Conservation (phyloP, 345 rosid genomes). For the Stellera chamaejasme region DNA sequence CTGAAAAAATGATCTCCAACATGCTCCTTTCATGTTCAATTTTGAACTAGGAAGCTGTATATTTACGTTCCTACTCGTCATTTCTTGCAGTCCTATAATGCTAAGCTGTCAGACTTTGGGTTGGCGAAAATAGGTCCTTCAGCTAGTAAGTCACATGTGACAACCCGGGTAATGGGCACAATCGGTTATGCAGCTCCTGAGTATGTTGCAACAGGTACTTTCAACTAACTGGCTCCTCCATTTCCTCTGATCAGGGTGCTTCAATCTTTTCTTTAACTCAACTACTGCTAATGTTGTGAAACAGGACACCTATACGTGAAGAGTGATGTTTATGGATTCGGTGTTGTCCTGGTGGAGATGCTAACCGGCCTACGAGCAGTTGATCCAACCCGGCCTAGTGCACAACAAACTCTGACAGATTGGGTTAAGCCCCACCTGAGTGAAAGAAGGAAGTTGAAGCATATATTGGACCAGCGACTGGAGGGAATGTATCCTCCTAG, state of each 20-base stretch:
- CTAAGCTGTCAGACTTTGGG: conserved; percentile 86
- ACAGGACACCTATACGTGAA: conserved; percentile 88
- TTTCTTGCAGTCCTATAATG: conserved; percentile 51
- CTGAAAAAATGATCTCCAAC: too few relatives aligned
- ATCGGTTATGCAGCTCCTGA: conserved; percentile 89
- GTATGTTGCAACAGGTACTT: conserved; percentile 73
- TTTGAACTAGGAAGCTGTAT: neutral
- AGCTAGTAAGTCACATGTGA: conserved; percentile 80
- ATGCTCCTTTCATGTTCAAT: neutral
- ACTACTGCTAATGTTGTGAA: conserved; percentile 2
- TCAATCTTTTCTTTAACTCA: neutral
- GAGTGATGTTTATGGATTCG: conserved; percentile 84
- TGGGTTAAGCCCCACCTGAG: conserved; percentile 71
- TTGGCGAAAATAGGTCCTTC: conserved; percentile 87
- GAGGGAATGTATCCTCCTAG: conserved; percentile 70
- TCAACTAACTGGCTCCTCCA: neutral
- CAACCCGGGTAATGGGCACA: conserved; percentile 84
- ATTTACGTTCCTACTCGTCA: neutral
- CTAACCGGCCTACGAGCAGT: conserved; percentile 66
- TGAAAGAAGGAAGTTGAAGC: conserved; percentile 56
- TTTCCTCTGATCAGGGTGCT: neutral
- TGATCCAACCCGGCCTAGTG: conserved; percentile 59
- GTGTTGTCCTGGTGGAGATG: conserved; percentile 77
- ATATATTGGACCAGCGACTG: conserved; percentile 50
- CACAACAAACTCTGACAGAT: conserved; percentile 50